A percentile compares a stretch with the other conserved stretches of the same genome.
Conservation (phyloP, 805 yeast genomes). For the Ogataea thermomethanolica region DNA sequence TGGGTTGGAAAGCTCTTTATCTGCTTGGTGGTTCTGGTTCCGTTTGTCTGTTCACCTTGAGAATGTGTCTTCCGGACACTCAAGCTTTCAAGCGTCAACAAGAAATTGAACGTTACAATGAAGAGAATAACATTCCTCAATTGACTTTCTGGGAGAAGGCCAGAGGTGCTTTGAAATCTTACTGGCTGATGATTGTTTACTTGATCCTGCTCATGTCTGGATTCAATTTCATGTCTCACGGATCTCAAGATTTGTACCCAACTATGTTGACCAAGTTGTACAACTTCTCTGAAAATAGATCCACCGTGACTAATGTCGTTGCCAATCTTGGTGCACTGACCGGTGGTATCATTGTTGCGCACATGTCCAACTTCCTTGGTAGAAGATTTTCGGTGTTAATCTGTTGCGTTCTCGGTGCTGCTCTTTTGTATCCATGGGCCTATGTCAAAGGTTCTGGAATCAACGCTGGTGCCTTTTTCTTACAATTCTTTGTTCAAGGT, state of each 20-base stretch:
- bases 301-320: slow-evolving; percentile 54
- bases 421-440: slow-evolving; percentile 63
- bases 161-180: slow-evolving; percentile 36
- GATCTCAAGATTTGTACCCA: slow-evolving; percentile 62
- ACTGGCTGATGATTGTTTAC: slow-evolving; percentile 60
- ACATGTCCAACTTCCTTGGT: slow-evolving; percentile 51
- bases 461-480: slow-evolving; percentile 57
- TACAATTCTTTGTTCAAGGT: slow-evolving; percentile 65
- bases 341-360: slow-evolving; percentile 57
- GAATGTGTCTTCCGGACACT: slow-evolving; percentile 48
- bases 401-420: slow-evolving; percentile 56
- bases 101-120: slow-evolving; percentile 33
- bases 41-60: slow-evolving; percentile 39
- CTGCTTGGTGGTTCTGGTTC: slow-evolving; percentile 68
- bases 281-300: slow-evolving; percentile 38
- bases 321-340: slow-evolving; percentile 56
- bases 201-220: slow-evolving; percentile 59
- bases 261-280: slow-evolving; percentile 49
- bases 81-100: slow-evolving; percentile 46
- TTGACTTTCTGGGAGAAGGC: slow-evolving; percentile 35
- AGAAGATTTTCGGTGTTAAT: slow-evolving; percentile 51
- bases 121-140: slow-evolving; percentile 30
- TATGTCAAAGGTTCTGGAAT: slow-evolving; percentile 43
- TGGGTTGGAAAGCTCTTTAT: slow-evolving; percentile 62
- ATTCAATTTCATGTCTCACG: slow-evolving; percentile 60